Evolutionary conservation across 441 rosid species (phyloP), one percentile per base, ranked within the genome.

Genomic region (Populus hybrid): DNA sequence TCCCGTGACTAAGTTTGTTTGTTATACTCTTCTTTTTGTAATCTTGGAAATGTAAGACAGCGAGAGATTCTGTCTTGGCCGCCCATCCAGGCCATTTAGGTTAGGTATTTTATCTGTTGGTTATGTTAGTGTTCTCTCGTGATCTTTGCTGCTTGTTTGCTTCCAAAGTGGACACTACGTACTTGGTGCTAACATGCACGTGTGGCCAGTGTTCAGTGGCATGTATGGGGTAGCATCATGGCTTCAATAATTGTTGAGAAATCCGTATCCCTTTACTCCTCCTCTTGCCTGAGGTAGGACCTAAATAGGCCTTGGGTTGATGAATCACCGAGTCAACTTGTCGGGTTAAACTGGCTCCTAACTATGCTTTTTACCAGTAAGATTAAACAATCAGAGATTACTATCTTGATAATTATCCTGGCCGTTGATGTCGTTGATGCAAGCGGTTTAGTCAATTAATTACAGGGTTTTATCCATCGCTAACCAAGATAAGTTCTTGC

Each of bases 41-140:
- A 3, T 42, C 7, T 70, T 70, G 73, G 73, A 42, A 70, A 70
- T 45, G 31, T 6, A 24, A 70, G 63, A 70, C 24, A 8, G 11
- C 8, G 71, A 28, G 56, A 23, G 61, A 11, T 38, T 40, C 28
- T 21, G 31, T 70, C 38, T 28, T 9, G 38, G 74, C 74, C 74
- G 65, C 8, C 65, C 74, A 72, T 72, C 14, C 23, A 28, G 24
- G 20, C 74, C 65, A 72, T 18, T 72, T 14, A 72, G 65, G 64
- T 45, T 50, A 45, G 64, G 24, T 50, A n/a, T 69, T 69, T 24
- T 10, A 20, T 11, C 23, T 29, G 76, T 11, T 73, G 76, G 76
- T 7, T 73, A 12, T 73, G 56, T 29, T 73, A 31, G 75, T 72
- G 21, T 63, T 8, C 2, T 73, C 76, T 21, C 76, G 76, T 73